Base-by-base conservation (phyloP, 495 filamentous ascomycete species). In the Cercophora scortea region DNA sequence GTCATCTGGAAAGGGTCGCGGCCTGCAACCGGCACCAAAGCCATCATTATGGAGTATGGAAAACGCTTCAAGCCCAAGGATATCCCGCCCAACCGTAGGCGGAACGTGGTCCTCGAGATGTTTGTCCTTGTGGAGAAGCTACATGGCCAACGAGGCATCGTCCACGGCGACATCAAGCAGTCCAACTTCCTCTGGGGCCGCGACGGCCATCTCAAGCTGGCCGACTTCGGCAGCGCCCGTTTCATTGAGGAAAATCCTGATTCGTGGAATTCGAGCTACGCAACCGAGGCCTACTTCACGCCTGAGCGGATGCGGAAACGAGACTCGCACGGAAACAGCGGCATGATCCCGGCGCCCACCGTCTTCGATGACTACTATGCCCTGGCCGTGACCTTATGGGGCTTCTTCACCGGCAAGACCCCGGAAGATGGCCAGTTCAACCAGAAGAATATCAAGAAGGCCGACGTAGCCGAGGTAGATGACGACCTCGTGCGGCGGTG, bases 161-260 rank as follows among this genome's bases (percentile, higher is more conserved):
- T 96, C 17, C 90, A 96, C 63, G 83, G 90, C 47, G 90, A 95
- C 65, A 92, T 96, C 64, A 95, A 95, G 61, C 89, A 89, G 33
- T 94, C 89, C 9, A 95, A 95, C 60, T 96, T 96, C 63, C 78
- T 96, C 17, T 96, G 94, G 71, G 88, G 90, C 49, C 82, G 85
- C 11, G 73, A 83, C 3, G 51, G 51, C 25, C 10, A 42, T 2
- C 44, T 58, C 16, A 43, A 44, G 32, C 38, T 58, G 12, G 40
- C 51, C 16, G 48, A 58, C 16, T 58, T 54, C 18, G 41, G 42
- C 19, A 46, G 47, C 6, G 56, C 47, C 13, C 12, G 51, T 25
- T 58, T 54, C 16, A 47, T 58, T 2, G 39, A 43, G 5, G 56
- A 58, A 35, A 16, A 32, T 18, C 25, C 43, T 2, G 35, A 35